Percentiles rank a stretch among this genome's conserved stretches.
phyloP scores from a whole-genome alignment of 2,329 filamentous ascomycete species.

The Colletotrichum graminicola region DNA sequence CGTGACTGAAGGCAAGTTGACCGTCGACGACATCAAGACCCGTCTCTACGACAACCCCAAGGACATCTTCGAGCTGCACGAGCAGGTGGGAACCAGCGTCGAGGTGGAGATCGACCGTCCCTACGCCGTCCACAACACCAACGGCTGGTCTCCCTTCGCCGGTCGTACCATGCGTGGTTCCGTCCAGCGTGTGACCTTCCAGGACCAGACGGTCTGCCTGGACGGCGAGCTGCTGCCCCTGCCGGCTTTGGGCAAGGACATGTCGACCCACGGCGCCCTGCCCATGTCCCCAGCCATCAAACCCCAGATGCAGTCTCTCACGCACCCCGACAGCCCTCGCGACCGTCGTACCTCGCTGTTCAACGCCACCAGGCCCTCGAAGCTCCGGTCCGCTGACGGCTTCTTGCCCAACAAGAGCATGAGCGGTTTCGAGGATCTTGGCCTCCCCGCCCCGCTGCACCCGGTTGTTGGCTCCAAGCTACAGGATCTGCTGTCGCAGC shows the following conservation, averaged over 20 bases:
- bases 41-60: constrained; percentile 84
- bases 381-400: constrained; percentile 47
- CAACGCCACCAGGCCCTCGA: constrained; percentile 48
- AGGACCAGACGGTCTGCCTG: constrained; percentile 79
- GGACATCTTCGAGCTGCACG: constrained; percentile 85
- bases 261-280: constrained; percentile 75
- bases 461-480: constrained; percentile 71
- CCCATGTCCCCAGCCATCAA: constrained; percentile 71
- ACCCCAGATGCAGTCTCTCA: constrained; percentile 57
- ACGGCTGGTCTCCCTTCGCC: constrained; percentile 78
- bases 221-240: constrained; percentile 74
- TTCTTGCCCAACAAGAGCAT: constrained; percentile 20
- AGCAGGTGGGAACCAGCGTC: constrained; percentile 78
- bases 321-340: constrained; percentile 53
- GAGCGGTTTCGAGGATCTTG: constrained; percentile 58
- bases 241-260: constrained; percentile 75
- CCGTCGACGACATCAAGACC: constrained; percentile 77
- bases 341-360: constrained; percentile 50
- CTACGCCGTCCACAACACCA: constrained; percentile 66
- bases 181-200: constrained; percentile 81
- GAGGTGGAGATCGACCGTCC: constrained; percentile 82
- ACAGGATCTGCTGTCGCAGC: constrained; percentile 77
- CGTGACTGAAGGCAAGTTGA: constrained; percentile 78
- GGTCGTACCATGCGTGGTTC: constrained; percentile 77
- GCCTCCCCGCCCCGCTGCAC: constrained; percentile 60